A percentile compares a stretch with the other conserved stretches of the same genome.
Conservation (phyloP, 495 filamentous ascomycete species). For the Aspergillus avenaceus region DNA sequence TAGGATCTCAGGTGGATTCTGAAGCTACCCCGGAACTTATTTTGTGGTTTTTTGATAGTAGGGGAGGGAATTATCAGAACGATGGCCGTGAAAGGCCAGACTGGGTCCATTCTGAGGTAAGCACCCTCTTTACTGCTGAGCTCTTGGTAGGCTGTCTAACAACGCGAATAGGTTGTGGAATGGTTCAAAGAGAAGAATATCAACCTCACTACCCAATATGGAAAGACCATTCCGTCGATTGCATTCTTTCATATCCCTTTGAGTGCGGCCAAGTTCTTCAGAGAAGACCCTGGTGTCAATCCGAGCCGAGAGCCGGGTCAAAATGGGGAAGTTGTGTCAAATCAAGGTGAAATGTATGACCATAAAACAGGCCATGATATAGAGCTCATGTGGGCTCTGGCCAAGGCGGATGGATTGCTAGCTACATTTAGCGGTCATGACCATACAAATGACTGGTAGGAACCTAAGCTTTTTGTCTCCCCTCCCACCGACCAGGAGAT, state of each 20-base stretch:
- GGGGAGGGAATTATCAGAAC: conserved; percentile 56
- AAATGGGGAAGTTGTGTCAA: conserved; percentile 23
- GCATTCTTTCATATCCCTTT: conserved; percentile 73
- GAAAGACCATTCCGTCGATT: conserved; percentile 52
- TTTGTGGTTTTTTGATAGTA: conserved; percentile 75
- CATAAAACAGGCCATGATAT: conserved; percentile 45
- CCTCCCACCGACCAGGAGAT: background rate
- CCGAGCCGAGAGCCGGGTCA: no score
- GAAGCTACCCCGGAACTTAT: conserved; percentile 50
- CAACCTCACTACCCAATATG: conserved; percentile 36
- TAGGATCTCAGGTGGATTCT: conserved; percentile 6
- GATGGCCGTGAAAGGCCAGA: conserved; percentile 5
- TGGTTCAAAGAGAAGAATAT: conserved; percentile 57
- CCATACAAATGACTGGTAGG: conserved; percentile 64
- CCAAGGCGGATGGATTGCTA: conserved; percentile 52
- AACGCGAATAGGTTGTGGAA: conserved; percentile 39
- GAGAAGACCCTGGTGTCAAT: conserved; percentile 62
- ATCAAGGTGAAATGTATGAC: background rate
- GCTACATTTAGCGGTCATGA: conserved; percentile 67
- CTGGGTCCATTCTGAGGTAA: conserved; percentile 33
- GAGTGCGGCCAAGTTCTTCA: conserved; percentile 53
- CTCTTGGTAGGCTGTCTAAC: background rate
- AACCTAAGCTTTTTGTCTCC: no score
- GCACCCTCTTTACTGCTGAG: background rate
- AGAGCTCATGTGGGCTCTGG: conserved; percentile 61